These are phyloP conservation scores for Aureobasidium zeae DNA, from an alignment of 2,329 filamentous ascomycete species.

Conservation along the genomic window DNA sequence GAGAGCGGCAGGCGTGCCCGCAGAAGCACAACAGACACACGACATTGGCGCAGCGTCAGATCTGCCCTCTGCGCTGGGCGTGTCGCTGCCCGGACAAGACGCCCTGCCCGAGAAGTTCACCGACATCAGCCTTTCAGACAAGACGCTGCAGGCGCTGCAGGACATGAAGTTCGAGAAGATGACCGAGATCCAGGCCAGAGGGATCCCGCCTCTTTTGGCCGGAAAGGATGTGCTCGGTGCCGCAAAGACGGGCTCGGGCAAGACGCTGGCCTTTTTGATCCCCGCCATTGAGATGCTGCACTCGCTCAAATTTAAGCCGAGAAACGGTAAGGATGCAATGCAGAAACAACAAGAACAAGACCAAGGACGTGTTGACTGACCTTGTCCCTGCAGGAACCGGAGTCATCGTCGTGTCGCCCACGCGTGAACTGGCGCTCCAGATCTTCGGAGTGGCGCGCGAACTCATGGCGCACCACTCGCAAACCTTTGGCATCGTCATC, in stretches of 20 bases:
- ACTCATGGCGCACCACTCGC: constrained; percentile 87
- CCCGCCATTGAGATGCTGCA: constrained; percentile 89
- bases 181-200: constrained; percentile 86
- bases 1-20: constrained; percentile 28
- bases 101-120: constrained; percentile 61
- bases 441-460: constrained; percentile 93
- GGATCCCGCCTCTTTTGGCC: constrained; percentile 78
- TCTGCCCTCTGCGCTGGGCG: constrained; percentile 46
- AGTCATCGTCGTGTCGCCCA: constrained; percentile 86
- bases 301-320: constrained; percentile 83
- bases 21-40: constrained; percentile 25
- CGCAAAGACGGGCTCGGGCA: constrained; percentile 92
- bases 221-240: constrained; percentile 90
- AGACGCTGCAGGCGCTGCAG: constrained; percentile 77
- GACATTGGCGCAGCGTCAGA: constrained; percentile 36
- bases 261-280: constrained; percentile 90
- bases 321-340: constrained; percentile 51
- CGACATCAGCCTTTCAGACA: constrained; percentile 76
- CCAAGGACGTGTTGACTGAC: not conserved
- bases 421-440: constrained; percentile 85
- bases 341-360: not conserved
- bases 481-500: constrained; percentile 91
- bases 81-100: constrained; percentile 50
- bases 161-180: constrained; percentile 85
- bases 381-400: constrained; percentile 46